These are phyloP conservation scores for Erythrobasidium yunnanense DNA, from an alignment of 768 basidiomycete genomes.

Conservation along the genomic window DNA sequence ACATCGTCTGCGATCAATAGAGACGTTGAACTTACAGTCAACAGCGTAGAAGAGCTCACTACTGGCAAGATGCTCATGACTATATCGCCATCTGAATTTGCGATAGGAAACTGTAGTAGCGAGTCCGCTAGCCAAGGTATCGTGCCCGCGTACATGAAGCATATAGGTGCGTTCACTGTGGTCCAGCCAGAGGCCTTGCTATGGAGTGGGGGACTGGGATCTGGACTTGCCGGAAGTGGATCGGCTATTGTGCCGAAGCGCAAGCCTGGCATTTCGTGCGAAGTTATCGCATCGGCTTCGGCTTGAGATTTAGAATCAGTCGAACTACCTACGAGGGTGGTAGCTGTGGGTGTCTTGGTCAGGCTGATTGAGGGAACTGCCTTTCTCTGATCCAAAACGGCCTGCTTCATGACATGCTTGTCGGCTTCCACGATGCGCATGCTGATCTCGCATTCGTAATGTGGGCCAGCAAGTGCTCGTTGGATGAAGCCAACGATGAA, in stretches of 20 bases:
- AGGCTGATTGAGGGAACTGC: not conserved
- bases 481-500: slow-evolving; percentile 63
- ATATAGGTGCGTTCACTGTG: slow-evolving; percentile 41
- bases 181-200: slow-evolving; percentile 43
- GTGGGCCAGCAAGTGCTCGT: slow-evolving; percentile 53
- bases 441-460: slow-evolving; percentile 60
- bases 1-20: not conserved
- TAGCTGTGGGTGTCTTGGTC: not conserved
- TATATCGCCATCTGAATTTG: slow-evolving; percentile 26
- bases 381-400: slow-evolving; percentile 44
- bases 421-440: slow-evolving; percentile 60
- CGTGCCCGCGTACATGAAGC: slow-evolving; percentile 10
- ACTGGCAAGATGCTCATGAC: slow-evolving; percentile 27
- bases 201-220: slow-evolving; percentile 28
- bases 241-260: slow-evolving; percentile 25
- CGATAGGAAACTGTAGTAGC: not conserved
- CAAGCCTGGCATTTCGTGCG: no score
- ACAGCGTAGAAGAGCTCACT: not conserved
- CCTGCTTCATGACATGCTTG: slow-evolving; percentile 57
- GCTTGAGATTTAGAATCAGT: no score
- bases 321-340: no score
- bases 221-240: slow-evolving; percentile 19
- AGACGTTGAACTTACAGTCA: not conserved
- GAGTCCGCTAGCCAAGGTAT: not conserved
- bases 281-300: no score